A percentile compares a stretch with the other conserved stretches of the same genome.
Evolutionary conservation across 1,139 yeast species (phyloP).

Genomic region (Candida sp.): DNA sequence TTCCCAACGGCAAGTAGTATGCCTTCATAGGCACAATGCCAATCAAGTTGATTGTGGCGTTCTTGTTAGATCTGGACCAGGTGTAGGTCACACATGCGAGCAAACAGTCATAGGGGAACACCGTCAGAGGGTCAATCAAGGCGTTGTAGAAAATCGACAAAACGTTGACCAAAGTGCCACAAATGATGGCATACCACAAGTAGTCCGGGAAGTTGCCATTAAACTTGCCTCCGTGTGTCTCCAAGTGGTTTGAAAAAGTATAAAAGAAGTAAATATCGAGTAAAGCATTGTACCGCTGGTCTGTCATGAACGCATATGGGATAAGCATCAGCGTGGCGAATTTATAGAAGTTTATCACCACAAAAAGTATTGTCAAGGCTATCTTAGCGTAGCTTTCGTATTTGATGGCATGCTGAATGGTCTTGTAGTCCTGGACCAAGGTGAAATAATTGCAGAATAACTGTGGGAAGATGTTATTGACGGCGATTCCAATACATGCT

Average conservation of each 20-base stretch:
- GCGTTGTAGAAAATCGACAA: conserved; percentile 32
- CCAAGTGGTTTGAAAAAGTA: conserved; percentile 60
- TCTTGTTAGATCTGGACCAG: conserved; percentile 61
- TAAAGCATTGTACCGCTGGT: conserved; percentile 48
- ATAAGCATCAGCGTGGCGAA: conserved; percentile 54
- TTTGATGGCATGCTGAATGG: conserved; percentile 1
- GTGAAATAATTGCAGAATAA: conserved; percentile 9
- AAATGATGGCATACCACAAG: conserved; percentile 53
- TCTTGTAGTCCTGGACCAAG: background rate
- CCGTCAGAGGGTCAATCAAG: conserved; percentile 20
- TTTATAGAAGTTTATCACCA: conserved; percentile 42
- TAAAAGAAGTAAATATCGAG: conserved; percentile 62
- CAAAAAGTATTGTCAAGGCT: conserved; percentile 10
- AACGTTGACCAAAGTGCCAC: conserved; percentile 49
- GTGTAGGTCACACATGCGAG: conserved; percentile 60
- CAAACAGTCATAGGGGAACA: conserved; percentile 39
- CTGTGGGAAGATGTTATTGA: conserved; percentile 7
- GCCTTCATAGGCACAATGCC: conserved; percentile 62
- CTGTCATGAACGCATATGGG: conserved; percentile 35
- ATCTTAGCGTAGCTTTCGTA: conserved; percentile 8
- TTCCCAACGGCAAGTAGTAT: conserved; percentile 60
- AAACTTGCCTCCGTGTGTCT: conserved; percentile 52
- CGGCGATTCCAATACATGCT: conserved; percentile 26
- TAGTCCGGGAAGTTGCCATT: conserved; percentile 58
- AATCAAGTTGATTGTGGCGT: conserved; percentile 53